phyloP scores from a whole-genome alignment of 768 basidiomycete species.

The Cyathus striatus region DNA sequence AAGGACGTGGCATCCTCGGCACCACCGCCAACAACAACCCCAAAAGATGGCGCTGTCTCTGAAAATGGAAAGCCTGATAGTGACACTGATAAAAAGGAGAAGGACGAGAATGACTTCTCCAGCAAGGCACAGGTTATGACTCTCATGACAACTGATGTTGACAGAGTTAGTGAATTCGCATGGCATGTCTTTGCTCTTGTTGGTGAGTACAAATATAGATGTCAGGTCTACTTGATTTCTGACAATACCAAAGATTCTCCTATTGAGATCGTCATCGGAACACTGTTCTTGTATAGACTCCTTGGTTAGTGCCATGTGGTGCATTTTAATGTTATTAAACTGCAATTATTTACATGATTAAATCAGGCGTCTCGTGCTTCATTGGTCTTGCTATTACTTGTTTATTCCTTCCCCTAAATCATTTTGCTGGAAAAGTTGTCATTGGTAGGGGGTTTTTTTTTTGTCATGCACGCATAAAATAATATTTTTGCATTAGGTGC shows the following conservation, averaged over 20 bases:
- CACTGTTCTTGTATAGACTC: conserved; percentile 70
- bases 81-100: conserved; percentile 17
- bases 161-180: conserved; percentile 80
- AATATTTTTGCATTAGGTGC: neutral
- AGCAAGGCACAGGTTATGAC: conserved; percentile 86
- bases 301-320: conserved; percentile 41
- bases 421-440: conserved; percentile 77
- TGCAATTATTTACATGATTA: neutral
- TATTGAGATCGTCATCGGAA: conserved; percentile 72
- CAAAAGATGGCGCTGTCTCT: neutral
- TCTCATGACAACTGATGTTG: conserved; percentile 92
- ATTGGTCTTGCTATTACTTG: conserved; percentile 75
- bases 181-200: conserved; percentile 76
- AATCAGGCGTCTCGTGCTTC: conserved; percentile 60
- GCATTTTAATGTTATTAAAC: neutral
- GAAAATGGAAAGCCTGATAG: conserved; percentile 1
- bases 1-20: conserved; percentile 70
- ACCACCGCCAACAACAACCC: conserved; percentile 14
- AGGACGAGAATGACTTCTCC: conserved; percentile 50
- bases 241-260: conserved; percentile 64
- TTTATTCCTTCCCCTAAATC: conserved; percentile 72
- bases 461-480: no score
- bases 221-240: neutral
- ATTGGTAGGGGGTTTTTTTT: conserved; percentile 30
- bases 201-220: conserved; percentile 33